phyloP scores from a whole-genome alignment of 2,329 filamentous ascomycete genomes.

The Monosporascus sp. region DNA sequence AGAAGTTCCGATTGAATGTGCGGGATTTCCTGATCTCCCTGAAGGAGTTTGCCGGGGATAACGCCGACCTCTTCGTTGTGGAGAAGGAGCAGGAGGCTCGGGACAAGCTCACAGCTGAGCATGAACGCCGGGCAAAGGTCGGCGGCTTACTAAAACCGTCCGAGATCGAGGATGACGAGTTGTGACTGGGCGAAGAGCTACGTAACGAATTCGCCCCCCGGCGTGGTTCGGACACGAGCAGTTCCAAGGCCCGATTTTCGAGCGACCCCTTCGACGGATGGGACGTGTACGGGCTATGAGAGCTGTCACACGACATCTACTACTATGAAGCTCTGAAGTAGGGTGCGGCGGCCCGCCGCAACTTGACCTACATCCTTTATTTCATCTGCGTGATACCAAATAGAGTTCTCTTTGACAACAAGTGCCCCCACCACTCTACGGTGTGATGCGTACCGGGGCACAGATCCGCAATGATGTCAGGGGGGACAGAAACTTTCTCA shows the following conservation, averaged over 20 bases:
- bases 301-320: slow-evolving; percentile 17
- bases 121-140: slow-evolving; percentile 89
- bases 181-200: slow-evolving; percentile 75
- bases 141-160: slow-evolving; percentile 94
- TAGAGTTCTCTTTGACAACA: slow-evolving; percentile 1
- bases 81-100: slow-evolving; percentile 90
- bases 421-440: not conserved
- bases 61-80: slow-evolving; percentile 86
- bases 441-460: not conserved
- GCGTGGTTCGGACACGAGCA: slow-evolving; percentile 24
- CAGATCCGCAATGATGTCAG: not conserved
- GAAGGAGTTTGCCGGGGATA: slow-evolving; percentile 95
- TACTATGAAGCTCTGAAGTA: no score
- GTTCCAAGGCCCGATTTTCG: slow-evolving; percentile 11
- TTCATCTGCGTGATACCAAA: slow-evolving; percentile 12
- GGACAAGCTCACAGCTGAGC: slow-evolving; percentile 80
- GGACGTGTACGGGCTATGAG: slow-evolving; percentile 32
- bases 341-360: no score
- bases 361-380: slow-evolving; percentile 2
- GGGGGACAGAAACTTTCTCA: not conserved
- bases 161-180: slow-evolving; percentile 87
- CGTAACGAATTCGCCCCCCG: slow-evolving; percentile 53
- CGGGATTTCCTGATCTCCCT: slow-evolving; percentile 96
- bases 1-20: slow-evolving; percentile 91
- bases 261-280: slow-evolving; percentile 25